Conservation (phyloP, 108 stramenopile genomes). For the Cylindrotheca fusiformis region DNA sequence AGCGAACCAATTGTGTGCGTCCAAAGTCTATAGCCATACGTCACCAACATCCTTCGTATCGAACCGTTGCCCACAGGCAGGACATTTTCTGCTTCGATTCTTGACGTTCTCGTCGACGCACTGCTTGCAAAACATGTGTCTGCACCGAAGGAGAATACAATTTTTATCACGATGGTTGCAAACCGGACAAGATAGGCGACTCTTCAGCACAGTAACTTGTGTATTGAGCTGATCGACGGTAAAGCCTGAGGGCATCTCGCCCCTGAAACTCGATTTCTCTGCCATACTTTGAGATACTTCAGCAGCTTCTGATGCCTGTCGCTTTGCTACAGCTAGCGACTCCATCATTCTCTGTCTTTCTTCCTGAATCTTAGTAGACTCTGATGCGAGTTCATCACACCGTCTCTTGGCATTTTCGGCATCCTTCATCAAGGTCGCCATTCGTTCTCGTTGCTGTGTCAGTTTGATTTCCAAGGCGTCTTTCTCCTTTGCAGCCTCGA, state of each 20-base stretch:
- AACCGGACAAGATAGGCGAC: conserved; percentile 78
- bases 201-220: conserved; percentile 68
- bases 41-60: conserved; percentile 85
- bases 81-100: conserved; percentile 88
- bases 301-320: conserved; percentile 49
- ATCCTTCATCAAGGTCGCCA: conserved; percentile 43
- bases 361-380: conserved; percentile 49
- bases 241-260: conserved; percentile 27
- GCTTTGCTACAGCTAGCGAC: conserved; percentile 64
- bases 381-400: conserved; percentile 73
- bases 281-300: conserved; percentile 2
- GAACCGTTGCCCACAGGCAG: conserved; percentile 80
- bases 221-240: conserved; percentile 69
- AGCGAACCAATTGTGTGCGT: too few species aligned
- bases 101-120: conserved; percentile 87
- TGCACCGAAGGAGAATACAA: conserved; percentile 84
- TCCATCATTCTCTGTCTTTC: conserved; percentile 72
- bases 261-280: background rate
- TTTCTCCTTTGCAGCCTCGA: conserved; percentile 36
- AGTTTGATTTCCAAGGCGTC: conserved; percentile 29
- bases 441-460: conserved; percentile 44
- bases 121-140: conserved; percentile 93
- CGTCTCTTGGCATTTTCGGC: conserved; percentile 45
- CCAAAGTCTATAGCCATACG: conserved; percentile 75
- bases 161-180: conserved; percentile 91